Evolutionary conservation across 805 yeast genomes (phyloP).

Genomic region (Isabelozyma gotoi): DNA sequence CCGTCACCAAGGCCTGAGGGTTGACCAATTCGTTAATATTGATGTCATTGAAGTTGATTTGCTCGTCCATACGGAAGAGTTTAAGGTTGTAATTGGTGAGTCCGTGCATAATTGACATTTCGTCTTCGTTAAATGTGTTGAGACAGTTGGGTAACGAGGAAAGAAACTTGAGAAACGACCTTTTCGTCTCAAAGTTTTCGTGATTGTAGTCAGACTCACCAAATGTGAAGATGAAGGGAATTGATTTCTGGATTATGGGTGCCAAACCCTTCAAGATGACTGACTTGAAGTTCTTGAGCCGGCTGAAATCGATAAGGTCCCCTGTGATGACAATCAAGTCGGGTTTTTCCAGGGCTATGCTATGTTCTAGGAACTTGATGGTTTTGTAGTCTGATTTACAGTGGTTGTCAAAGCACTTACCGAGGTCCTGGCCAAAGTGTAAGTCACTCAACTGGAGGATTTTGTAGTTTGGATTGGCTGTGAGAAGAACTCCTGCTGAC

Average conservation of each 20-base stretch:
- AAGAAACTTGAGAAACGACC: conserved; percentile 17
- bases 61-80: conserved; percentile 12
- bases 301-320: conserved; percentile 32
- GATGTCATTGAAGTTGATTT: neutral
- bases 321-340: conserved; percentile 41
- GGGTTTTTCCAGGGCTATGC: conserved; percentile 27
- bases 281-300: conserved; percentile 25
- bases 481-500: conserved; percentile 12
- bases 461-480: conserved; percentile 22
- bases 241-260: conserved; percentile 28
- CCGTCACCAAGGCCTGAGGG: conserved; percentile 25
- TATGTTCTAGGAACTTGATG: conserved; percentile 24
- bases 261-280: conserved; percentile 29
- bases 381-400: conserved; percentile 31
- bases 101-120: conserved; percentile 22
- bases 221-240: conserved; percentile 37
- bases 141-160: conserved; percentile 37
- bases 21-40: conserved; percentile 4
- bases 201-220: conserved; percentile 32
- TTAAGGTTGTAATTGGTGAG: conserved; percentile 36
- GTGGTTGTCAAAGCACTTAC: conserved; percentile 15
- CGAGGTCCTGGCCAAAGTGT: conserved; percentile 35
- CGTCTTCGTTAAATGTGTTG: conserved; percentile 16
- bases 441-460: conserved; percentile 39
- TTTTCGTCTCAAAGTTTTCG: conserved; percentile 4